phyloP scores from a whole-genome alignment of 257 asterid species.

The Solanum pinnatisectum region DNA sequence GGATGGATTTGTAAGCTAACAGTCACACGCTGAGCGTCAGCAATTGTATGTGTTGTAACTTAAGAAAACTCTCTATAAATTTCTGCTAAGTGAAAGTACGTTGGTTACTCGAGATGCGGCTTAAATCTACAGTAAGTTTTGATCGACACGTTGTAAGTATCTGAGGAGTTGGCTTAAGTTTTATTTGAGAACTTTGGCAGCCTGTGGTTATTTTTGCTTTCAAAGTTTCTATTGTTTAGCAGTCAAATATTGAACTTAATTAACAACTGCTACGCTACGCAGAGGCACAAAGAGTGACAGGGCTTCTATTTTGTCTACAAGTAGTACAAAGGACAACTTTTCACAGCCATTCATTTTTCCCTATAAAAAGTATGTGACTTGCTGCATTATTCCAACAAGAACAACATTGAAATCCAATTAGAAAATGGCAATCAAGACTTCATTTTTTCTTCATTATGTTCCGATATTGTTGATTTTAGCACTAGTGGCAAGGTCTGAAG shows the following conservation, averaged over 20 bases:
- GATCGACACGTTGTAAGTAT: neutral
- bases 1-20: neutral
- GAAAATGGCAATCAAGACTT: neutral
- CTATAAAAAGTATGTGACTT: neutral
- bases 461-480: neutral
- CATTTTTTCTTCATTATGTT: neutral
- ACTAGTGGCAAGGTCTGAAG: slow-evolving; percentile 2
- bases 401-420: neutral
- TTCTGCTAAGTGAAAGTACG: neutral
- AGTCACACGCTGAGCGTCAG: neutral
- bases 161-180: neutral
- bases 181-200: neutral
- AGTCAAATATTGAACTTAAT: neutral
- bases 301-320: neutral
- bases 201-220: neutral
- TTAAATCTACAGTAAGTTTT: neutral
- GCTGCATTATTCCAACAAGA: neutral
- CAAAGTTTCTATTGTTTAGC: neutral
- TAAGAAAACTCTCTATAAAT: neutral
- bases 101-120: neutral
- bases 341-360: neutral
- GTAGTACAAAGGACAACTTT: neutral
- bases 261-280: neutral
- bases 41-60: neutral
- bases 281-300: neutral